phyloP scores from a whole-genome alignment of 2,329 filamentous ascomycete species.

The Alternaria dauci region DNA sequence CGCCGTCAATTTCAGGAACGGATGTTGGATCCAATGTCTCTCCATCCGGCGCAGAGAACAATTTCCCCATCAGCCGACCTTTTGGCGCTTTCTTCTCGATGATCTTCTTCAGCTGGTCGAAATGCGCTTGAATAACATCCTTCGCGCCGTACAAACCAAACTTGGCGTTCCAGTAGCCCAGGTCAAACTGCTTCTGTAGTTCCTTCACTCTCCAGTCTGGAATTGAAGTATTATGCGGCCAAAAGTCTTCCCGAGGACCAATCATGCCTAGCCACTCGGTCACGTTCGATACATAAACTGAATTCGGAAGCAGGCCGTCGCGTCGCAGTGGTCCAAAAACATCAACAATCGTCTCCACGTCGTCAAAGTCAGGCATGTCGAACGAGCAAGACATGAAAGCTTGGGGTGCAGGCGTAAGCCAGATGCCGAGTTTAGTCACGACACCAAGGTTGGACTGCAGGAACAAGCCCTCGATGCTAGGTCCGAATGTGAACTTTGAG shows the following conservation, averaged over 20 bases:
- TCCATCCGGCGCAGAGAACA: constrained; percentile 52
- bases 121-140: constrained; percentile 56
- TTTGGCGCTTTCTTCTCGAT: constrained; percentile 49
- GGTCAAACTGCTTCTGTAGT: constrained; percentile 53
- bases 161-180: constrained; percentile 57
- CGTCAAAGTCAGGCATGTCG: constrained; percentile 57
- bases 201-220: constrained; percentile 58
- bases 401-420: constrained; percentile 50
- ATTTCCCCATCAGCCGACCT: constrained; percentile 49
- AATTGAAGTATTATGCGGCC: constrained; percentile 55
- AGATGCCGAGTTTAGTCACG: constrained; percentile 53
- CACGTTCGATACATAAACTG: constrained; percentile 57
- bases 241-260: constrained; percentile 55
- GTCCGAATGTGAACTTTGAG: constrained; percentile 50
- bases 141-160: constrained; percentile 57
- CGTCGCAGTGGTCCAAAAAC: constrained; percentile 56
- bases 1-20: constrained; percentile 41
- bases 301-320: constrained; percentile 54
- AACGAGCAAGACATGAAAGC: constrained; percentile 59
- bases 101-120: constrained; percentile 52
- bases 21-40: constrained; percentile 51
- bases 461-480: constrained; percentile 57
- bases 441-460: constrained; percentile 63
- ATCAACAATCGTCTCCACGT: constrained; percentile 57
- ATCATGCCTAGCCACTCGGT: constrained; percentile 58